phyloP scores from a whole-genome alignment of 805 yeast genomes.

The Lipomyces lipofer region DNA sequence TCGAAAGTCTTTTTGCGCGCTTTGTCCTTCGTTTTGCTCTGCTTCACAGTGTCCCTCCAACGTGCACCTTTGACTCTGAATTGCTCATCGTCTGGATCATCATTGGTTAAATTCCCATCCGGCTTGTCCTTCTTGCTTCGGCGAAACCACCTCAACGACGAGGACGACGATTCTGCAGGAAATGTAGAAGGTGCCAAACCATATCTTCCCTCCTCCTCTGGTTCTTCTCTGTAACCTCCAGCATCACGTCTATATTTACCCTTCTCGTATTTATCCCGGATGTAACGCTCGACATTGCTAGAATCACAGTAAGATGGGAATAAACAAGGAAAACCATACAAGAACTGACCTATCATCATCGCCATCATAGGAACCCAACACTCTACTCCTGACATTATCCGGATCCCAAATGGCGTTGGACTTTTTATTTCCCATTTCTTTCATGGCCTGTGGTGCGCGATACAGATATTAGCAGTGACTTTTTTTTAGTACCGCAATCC shows the following conservation, averaged over 20 bases:
- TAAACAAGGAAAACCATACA: background rate
- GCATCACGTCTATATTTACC: conserved; percentile 55
- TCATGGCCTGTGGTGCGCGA: conserved; percentile 33
- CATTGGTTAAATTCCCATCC: background rate
- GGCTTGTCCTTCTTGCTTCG: conserved; percentile 9
- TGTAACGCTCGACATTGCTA: conserved; percentile 52
- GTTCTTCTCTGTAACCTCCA: conserved; percentile 29
- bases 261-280: conserved; percentile 67
- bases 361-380: conserved; percentile 70
- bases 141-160: conserved; percentile 20
- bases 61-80: background rate
- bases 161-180: conserved; percentile 4
- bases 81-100: background rate
- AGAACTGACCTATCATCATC: conserved; percentile 44
- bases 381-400: conserved; percentile 58
- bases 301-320: background rate
- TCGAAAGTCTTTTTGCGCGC: conserved; percentile 8
- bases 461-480: background rate
- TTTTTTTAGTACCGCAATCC: too few species aligned
- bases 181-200: background rate
- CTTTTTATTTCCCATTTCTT: conserved; percentile 59
- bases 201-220: conserved; percentile 6
- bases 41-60: background rate
- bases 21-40: background rate
- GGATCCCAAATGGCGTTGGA: conserved; percentile 69